A percentile compares a stretch with the other conserved stretches of the same genome.
Evolutionary conservation across 1,284 basidiomycete species (phyloP).

Genomic region (Pseudozyma tsukubaensis): DNA sequence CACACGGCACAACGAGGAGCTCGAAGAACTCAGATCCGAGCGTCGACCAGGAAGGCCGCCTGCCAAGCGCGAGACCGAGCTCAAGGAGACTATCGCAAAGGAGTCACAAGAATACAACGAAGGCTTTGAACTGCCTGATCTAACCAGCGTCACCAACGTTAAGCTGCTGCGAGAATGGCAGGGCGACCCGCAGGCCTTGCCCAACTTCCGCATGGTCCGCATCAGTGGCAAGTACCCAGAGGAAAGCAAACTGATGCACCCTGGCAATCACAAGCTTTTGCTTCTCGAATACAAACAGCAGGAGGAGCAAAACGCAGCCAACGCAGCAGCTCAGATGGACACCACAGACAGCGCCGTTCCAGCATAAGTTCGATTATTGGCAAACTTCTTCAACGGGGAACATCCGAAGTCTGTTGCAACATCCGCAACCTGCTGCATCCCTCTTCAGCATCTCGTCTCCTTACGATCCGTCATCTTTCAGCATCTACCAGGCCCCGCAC

Average conservation of each 20-base stretch:
- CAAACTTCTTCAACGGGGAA: conserved; percentile 31
- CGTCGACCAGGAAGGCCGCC: conserved; percentile 60
- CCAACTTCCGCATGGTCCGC: conserved; percentile 63
- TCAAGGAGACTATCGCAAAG: conserved; percentile 50
- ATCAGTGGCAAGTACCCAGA: conserved; percentile 59
- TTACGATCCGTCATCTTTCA: neutral
- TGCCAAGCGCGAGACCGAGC: conserved; percentile 53
- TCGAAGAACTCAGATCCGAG: conserved; percentile 45
- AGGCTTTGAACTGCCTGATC: conserved; percentile 64
- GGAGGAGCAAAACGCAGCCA: neutral
- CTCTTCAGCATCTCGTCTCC: neutral
- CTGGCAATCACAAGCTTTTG: conserved; percentile 57
- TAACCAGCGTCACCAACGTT: conserved; percentile 60
- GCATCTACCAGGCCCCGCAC: conserved; percentile 6
- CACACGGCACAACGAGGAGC: conserved; percentile 59
- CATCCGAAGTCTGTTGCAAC: neutral
- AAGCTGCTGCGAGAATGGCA: conserved; percentile 62
- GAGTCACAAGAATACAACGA: conserved; percentile 61
- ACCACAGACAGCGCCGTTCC: conserved; percentile 7
- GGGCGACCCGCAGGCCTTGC: conserved; percentile 63
- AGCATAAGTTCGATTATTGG: conserved; percentile 9
- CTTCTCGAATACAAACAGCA: conserved; percentile 32
- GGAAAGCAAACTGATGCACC: conserved; percentile 51
- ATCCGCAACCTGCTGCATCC: neutral
- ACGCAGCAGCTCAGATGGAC: conserved; percentile 23